A percentile compares a stretch with the other conserved stretches of the same genome.
phyloP scores from a whole-genome alignment of 352 stramenopile genomes.

The Phytophthora megakarya region DNA sequence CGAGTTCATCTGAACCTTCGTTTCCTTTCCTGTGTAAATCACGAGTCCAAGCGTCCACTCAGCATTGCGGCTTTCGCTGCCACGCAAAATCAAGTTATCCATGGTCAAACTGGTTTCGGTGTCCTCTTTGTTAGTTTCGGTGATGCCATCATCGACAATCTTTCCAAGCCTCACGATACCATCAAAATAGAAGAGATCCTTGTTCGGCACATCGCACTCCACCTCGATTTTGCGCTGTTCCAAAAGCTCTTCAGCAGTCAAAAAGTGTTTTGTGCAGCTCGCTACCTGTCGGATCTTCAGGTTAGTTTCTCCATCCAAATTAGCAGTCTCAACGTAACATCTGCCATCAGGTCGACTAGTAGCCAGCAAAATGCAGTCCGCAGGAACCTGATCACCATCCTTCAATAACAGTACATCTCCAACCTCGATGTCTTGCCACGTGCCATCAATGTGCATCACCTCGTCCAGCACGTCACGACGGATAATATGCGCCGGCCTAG shows the following conservation, averaged over 20 bases:
- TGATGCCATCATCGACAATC: constrained; percentile 6
- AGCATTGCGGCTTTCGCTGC: constrained; percentile 83
- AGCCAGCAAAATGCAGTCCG: constrained; percentile 81
- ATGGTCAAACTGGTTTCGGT: constrained; percentile 72
- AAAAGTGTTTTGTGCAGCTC: constrained; percentile 77
- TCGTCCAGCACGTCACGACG: constrained; percentile 55
- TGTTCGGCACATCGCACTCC: constrained; percentile 82
- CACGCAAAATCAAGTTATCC: constrained; percentile 88
- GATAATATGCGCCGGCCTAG: constrained; percentile 75
- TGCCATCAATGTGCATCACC: constrained; percentile 72
- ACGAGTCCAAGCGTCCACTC: constrained; percentile 87
- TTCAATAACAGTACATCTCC: constrained; percentile 85
- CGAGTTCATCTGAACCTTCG: constrained; percentile 89
- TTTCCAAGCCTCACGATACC: constrained; percentile 62
- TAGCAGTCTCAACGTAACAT: constrained; percentile 88
- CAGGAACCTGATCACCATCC: constrained; percentile 80
- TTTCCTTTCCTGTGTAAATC: constrained; percentile 85
- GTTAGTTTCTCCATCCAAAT: constrained; percentile 89
- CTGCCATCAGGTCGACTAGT: constrained; percentile 76
- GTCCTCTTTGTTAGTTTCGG: constrained; percentile 30
- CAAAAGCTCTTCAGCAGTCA: constrained; percentile 75
- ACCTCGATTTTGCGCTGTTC: constrained; percentile 69
- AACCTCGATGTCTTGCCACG: constrained; percentile 86
- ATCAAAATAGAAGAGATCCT: constrained; percentile 89
- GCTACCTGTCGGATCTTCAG: constrained; percentile 86